These are phyloP conservation scores for Neonectria faginata DNA, from an alignment of 2,329 filamentous ascomycete genomes.

Conservation along the genomic window DNA sequence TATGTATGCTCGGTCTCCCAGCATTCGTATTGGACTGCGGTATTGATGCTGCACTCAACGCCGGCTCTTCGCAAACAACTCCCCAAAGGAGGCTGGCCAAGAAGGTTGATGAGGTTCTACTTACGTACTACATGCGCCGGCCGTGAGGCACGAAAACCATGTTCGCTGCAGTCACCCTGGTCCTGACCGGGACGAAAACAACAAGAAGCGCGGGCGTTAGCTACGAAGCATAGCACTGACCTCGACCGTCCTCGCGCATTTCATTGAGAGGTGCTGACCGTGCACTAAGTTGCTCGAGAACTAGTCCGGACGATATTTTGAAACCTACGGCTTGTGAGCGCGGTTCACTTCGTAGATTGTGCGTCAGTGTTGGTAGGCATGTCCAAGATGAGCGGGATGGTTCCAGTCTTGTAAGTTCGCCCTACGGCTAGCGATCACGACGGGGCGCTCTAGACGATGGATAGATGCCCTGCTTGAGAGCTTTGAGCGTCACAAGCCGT, in stretches of 20 bases:
- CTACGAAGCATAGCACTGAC: no score
- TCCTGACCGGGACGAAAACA: background rate
- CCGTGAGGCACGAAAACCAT: background rate
- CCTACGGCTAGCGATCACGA: background rate
- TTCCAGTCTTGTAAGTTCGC: background rate
- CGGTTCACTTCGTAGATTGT: background rate
- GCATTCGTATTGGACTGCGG: background rate
- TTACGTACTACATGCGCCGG: background rate
- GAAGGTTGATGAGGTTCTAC: background rate
- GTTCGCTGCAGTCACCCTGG: background rate
- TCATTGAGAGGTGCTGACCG: no score
- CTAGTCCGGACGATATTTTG: background rate
- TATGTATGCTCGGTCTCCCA: background rate
- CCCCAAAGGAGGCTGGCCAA: background rate
- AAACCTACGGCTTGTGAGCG: background rate
- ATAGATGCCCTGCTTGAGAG: background rate
- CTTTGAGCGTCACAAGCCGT: background rate
- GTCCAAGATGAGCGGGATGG: no score
- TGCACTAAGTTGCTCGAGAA: background rate
- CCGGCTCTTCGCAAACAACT: background rate
- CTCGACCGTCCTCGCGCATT: no score
- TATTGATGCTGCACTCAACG: background rate
- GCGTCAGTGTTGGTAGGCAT: background rate
- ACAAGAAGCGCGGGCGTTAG: background rate
- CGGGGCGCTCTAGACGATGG: background rate